Evolutionary conservation across 1,139 yeast genomes (phyloP).

Genomic region (Magnusiomyces suaveolens): DNA sequence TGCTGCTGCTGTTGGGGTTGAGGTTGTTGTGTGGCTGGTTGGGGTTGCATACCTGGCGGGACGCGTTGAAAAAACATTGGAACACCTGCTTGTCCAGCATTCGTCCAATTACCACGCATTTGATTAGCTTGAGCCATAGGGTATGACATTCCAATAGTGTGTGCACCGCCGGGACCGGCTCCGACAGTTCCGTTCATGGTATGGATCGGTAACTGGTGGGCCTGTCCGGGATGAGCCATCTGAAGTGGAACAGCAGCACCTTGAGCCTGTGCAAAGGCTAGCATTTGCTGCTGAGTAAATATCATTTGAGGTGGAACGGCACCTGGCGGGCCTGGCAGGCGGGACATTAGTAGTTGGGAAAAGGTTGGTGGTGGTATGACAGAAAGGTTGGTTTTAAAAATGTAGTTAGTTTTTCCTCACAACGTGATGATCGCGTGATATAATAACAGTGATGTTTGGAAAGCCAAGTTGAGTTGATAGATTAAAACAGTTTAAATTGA

Average conservation of each 20-base stretch:
- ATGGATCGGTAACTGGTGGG: neutral
- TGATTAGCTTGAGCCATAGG: neutral
- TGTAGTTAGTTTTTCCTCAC: too few relatives aligned
- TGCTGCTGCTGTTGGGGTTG: neutral
- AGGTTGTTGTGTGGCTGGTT: neutral
- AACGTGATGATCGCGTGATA: too few relatives aligned
- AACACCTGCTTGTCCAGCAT: neutral
- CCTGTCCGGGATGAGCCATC: neutral
- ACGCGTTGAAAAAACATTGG: neutral
- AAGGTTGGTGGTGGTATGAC: too few relatives aligned
- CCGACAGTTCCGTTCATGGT: neutral
- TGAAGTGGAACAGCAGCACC: neutral
- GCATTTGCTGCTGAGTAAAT: neutral
- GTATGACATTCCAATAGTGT: neutral
- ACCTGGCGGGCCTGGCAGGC: neutral
- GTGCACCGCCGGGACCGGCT: neutral
- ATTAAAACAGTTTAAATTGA: too few relatives aligned
- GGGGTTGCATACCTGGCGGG: neutral
- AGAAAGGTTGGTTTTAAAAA: too few relatives aligned
- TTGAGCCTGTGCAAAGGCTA: neutral
- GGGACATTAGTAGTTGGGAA: neutral
- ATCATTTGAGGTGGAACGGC: neutral
- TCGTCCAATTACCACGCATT: neutral
- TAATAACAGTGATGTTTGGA: too few relatives aligned
- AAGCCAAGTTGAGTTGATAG: too few relatives aligned